phyloP scores from a whole-genome alignment of 306 rosid genomes.

The Dryas drummondii region DNA sequence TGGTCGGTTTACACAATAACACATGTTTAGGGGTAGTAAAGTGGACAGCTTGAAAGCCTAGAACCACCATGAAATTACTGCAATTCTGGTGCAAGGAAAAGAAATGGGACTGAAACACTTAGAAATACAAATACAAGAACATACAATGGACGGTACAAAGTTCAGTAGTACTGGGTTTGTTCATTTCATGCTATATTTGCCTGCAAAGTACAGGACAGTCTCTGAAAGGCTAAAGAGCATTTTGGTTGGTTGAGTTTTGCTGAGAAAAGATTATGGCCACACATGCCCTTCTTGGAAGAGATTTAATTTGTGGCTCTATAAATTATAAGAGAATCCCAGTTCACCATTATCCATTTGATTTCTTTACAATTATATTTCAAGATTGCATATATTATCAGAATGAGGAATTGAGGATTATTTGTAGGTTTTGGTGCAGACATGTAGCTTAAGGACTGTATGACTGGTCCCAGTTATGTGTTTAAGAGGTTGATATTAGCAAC shows the following conservation, averaged over 20 bases:
- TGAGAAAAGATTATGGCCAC: slow-evolving; percentile 26
- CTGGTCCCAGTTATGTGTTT: slow-evolving; percentile 2
- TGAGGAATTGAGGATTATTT: not conserved
- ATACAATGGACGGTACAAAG: not conserved
- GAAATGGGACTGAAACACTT: not conserved
- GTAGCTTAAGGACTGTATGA: not conserved
- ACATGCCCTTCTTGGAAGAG: slow-evolving; percentile 5
- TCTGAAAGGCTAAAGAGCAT: not conserved
- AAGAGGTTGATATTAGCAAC: not conserved
- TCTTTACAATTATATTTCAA: not conserved
- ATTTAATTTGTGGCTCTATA: not conserved
- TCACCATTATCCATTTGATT: slow-evolving; percentile 1
- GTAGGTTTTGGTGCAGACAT: not conserved
- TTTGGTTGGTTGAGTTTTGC: slow-evolving; percentile 20
- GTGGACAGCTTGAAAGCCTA: slow-evolving; percentile 39
- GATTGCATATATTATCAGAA: not conserved
- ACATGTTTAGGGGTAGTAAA: slow-evolving; percentile 11
- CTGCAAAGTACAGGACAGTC: not conserved
- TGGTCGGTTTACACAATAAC: slow-evolving; percentile 9
- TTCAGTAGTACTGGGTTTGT: not conserved
- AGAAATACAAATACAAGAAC: not conserved
- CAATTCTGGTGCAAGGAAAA: not conserved
- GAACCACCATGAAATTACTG: slow-evolving; percentile 36
- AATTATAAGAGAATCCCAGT: slow-evolving; percentile 11
- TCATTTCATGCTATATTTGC: not conserved